phyloP scores from a whole-genome alignment of 2,329 filamentous ascomycete genomes.

The Aspergillus luchuensis region DNA sequence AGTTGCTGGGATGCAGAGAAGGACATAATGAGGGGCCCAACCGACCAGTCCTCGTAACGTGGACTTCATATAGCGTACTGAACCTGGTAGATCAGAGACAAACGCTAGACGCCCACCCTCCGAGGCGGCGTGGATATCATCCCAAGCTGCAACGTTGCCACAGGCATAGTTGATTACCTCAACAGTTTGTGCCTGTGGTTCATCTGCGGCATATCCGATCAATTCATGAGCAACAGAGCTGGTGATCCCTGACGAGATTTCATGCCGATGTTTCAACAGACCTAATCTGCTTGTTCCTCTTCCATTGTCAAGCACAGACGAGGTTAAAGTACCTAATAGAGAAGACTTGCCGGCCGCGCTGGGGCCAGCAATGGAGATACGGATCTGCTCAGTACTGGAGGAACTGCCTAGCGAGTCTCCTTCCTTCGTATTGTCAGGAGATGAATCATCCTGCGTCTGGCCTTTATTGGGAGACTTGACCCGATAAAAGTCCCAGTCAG shows the following conservation, averaged over 20 bases:
- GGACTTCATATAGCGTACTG: constrained; percentile 84
- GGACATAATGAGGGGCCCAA: constrained; percentile 92
- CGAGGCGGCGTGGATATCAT: constrained; percentile 83
- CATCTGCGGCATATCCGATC: constrained; percentile 69
- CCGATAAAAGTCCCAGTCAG: constrained; percentile 58
- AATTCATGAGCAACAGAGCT: constrained; percentile 94
- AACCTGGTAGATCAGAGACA: constrained; percentile 87
- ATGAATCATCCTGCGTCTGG: constrained; percentile 1
- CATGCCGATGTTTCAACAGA: constrained; percentile 88
- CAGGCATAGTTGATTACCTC: constrained; percentile 76
- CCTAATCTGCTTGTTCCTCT: constrained; percentile 86
- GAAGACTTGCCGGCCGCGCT: constrained; percentile 93
- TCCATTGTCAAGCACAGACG: constrained; percentile 86
- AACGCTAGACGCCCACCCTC: constrained; percentile 76
- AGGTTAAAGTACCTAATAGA: constrained; percentile 82
- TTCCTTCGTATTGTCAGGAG: neutral
- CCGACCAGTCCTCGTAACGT: constrained; percentile 87
- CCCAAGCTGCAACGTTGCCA: constrained; percentile 87
- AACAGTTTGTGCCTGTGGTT: constrained; percentile 44
- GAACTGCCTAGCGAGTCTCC: constrained; percentile 24
- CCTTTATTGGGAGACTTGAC: constrained; percentile 17
- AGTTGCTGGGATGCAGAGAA: constrained; percentile 84
- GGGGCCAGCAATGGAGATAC: constrained; percentile 83
- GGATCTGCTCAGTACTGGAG: constrained; percentile 71
- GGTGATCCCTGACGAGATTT: constrained; percentile 87